Conservation (phyloP, 768 basidiomycete genomes). For the Exsudoporus frostii region DNA sequence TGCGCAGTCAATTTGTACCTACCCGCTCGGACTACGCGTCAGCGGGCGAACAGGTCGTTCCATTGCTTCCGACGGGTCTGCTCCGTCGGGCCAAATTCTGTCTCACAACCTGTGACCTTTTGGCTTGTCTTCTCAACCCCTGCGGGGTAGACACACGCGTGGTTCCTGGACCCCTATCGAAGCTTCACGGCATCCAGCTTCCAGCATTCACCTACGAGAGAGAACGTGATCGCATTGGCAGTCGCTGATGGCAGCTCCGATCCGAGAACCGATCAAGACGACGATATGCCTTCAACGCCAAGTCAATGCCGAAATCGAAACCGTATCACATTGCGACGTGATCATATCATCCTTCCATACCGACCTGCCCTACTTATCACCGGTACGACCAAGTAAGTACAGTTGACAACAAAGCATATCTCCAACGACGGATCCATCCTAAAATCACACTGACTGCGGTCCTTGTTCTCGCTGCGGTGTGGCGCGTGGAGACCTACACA, state of each 20-base stretch:
- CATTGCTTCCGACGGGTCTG: not conserved
- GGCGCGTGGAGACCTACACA: not conserved
- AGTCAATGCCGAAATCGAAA: not conserved
- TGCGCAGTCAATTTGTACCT: too few relatives aligned
- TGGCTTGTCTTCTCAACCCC: not conserved
- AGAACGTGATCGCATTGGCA: not conserved
- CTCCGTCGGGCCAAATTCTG: not conserved
- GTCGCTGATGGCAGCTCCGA: not conserved
- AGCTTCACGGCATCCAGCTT: not conserved
- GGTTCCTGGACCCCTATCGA: not conserved
- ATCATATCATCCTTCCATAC: slow-evolving; percentile 1
- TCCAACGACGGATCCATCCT: not conserved
- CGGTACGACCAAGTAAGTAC: not conserved
- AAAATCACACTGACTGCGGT: slow-evolving; percentile 11
- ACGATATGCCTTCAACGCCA: not conserved
- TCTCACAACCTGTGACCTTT: too few relatives aligned
- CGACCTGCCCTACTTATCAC: not conserved
- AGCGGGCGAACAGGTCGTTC: not conserved
- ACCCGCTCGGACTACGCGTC: not conserved
- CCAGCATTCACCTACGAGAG: not conserved
- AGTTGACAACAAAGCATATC: not conserved
- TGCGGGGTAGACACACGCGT: not conserved
- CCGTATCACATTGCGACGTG: slow-evolving; percentile 11
- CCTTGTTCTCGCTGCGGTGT: slow-evolving; percentile 1
- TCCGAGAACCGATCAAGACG: not conserved